Evolutionary conservation across 768 basidiomycete genomes (phyloP), one percentile per base, ranked within the genome.

Genomic region (Mycena maculata): DNA sequence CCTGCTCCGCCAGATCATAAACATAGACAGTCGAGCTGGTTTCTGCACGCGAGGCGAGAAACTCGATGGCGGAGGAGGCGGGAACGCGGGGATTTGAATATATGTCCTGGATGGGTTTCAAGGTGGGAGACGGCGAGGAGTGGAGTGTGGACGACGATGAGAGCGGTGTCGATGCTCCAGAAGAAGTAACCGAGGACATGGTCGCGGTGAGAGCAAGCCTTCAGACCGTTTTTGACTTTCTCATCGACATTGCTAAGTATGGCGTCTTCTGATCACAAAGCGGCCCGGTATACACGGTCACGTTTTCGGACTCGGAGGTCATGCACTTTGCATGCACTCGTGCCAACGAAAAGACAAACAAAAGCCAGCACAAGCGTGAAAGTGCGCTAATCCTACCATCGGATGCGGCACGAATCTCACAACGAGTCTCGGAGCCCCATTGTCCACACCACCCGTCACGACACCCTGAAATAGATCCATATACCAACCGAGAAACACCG

Each of bases 1-100:
- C 85, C 74, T 94, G 92, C 71, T 92, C 90, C 22, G 94, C 93
- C 60, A 94, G 84, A 72, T 95, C 94, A 73, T 93, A 95, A 45
- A 94, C 77, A 76, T 94, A 93, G 63, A 95, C 87, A 20, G 87
- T 80, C 22, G 92, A 92, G 77, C 86, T 92, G 28, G 83, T 76
- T 10, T 79, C 76, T 2, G 80, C 68, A 42, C 85, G 85, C 11
- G 91, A 90, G 8, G 92, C 83, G 41, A 93, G 78, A 65, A 84
- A 87, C 80, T 95, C 93, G 56, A 95, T 80, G 63, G 89, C 74
- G 23, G 85, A 84, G 20, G 90, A 92, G 20, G 91, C 87, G 5
- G 87, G 83, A 45, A 83, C 70, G 28, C 77, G 79, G 30, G 84
- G 83, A 65, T 85, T 84, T 52, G 78, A 72, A 69, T 80, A 85